phyloP scores from a whole-genome alignment of 306 rosid genomes.

The Delonix regia region DNA sequence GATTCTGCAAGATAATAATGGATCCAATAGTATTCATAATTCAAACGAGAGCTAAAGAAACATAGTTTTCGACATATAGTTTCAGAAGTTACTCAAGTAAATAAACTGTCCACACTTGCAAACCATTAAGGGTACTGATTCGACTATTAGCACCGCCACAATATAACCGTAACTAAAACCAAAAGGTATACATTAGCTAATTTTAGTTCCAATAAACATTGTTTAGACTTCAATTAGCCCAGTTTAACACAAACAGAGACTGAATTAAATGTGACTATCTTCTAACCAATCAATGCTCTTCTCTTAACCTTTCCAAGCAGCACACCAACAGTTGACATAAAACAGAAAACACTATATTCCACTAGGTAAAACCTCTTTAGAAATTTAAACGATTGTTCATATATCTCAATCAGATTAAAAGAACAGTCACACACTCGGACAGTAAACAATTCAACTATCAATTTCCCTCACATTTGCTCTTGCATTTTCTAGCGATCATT shows the following conservation, averaged over 20 bases:
- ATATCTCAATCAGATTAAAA: not conserved
- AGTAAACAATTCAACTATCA: not conserved
- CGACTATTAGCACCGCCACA: not conserved
- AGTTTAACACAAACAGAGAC: not conserved
- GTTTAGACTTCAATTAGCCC: not conserved
- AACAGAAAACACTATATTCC: not conserved
- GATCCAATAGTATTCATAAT: slow-evolving; percentile 1
- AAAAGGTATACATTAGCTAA: not conserved
- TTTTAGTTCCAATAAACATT: not conserved
- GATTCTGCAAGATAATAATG: slow-evolving; percentile 61
- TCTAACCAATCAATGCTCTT: not conserved
- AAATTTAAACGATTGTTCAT: not conserved
- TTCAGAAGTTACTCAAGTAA: not conserved
- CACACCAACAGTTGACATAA: not conserved
- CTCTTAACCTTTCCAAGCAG: not conserved
- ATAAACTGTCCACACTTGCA: not conserved
- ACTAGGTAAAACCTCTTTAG: not conserved
- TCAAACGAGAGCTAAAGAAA: not conserved
- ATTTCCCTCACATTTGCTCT: not conserved
- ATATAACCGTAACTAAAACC: not conserved
- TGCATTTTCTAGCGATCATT: not conserved
- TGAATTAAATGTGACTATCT: not conserved
- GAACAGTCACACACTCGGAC: not conserved
- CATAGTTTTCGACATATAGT: not conserved
- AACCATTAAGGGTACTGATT: not conserved